Evolutionary conservation across 768 basidiomycete species (phyloP).

Genomic region (Collybia nuda): DNA sequence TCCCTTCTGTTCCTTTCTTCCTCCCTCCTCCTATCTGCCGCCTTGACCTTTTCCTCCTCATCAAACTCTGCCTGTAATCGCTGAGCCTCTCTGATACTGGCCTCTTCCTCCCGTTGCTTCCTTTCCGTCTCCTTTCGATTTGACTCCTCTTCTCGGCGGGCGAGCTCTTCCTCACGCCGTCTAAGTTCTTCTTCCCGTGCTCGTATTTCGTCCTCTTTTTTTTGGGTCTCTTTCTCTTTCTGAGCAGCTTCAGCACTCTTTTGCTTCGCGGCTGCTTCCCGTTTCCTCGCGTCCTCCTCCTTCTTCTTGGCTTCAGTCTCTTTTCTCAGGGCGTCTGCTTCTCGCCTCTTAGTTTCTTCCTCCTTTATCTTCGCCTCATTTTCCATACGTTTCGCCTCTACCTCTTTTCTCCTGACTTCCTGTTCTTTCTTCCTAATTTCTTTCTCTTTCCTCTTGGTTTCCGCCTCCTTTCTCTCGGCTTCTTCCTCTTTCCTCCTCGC

Average conservation of each 20-base stretch:
- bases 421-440: constrained; percentile 24
- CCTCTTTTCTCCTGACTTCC: constrained; percentile 21
- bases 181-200: constrained; percentile 23
- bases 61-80: constrained; percentile 18
- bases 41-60: constrained; percentile 21
- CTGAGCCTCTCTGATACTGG: constrained; percentile 21
- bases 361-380: constrained; percentile 23
- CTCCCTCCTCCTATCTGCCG: constrained; percentile 17
- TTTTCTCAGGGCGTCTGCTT: constrained; percentile 19
- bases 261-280: constrained; percentile 35
- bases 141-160: constrained; percentile 19
- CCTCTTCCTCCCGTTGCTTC: constrained; percentile 23
- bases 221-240: constrained; percentile 15
- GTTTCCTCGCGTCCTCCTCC: constrained; percentile 25
- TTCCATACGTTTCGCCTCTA: constrained; percentile 23
- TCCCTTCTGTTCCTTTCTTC: constrained; percentile 23
- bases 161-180: constrained; percentile 21
- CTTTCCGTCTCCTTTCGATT: constrained; percentile 22
- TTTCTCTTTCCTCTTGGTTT: constrained; percentile 12
- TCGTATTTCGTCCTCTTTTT: constrained; percentile 21
- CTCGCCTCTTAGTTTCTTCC: constrained; percentile 16
- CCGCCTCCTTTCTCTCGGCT: constrained; percentile 20
- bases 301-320: constrained; percentile 26
- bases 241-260: constrained; percentile 27
- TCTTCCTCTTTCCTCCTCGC: constrained; percentile 14